Percentiles rank a stretch among this genome's conserved stretches.
Evolutionary conservation across 805 yeast genomes (phyloP).

Genomic region (Sungouiozyma intestinalis): DNA sequence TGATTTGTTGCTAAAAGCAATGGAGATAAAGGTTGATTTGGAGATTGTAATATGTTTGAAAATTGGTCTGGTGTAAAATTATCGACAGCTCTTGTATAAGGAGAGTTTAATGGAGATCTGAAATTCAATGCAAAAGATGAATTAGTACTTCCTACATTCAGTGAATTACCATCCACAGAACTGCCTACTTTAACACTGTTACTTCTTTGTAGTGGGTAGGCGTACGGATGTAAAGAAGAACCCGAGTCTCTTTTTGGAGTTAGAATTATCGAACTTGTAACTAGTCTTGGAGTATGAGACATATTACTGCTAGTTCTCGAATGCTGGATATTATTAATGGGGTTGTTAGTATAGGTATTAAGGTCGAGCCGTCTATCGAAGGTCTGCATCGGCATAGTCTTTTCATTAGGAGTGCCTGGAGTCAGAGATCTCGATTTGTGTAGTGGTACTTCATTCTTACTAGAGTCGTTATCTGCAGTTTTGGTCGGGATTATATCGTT

Average conservation of each 20-base stretch:
- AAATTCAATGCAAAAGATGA: conserved; percentile 7
- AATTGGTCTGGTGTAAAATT: conserved; percentile 26
- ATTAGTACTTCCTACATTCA: conserved; percentile 1
- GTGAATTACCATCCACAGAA: neutral
- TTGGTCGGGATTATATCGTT: conserved; percentile 33
- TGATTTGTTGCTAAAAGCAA: conserved; percentile 58
- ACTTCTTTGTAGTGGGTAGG: neutral
- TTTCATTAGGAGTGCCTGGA: conserved; percentile 9
- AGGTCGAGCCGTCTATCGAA: neutral
- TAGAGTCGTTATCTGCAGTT: conserved; percentile 18
- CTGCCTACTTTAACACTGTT: neutral
- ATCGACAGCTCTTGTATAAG: conserved; percentile 43
- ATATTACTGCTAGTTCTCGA: neutral
- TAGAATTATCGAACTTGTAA: neutral
- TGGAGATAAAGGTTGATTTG: conserved; percentile 71
- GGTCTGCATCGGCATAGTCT: neutral
- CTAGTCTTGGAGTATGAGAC: neutral
- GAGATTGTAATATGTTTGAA: conserved; percentile 13
- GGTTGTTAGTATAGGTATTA: neutral
- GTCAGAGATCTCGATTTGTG: conserved; percentile 17
- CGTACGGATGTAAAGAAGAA: neutral
- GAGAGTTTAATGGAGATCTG: conserved; percentile 48
- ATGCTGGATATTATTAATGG: neutral
- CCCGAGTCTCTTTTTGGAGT: neutral
- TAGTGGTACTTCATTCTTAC: neutral